A percentile compares a stretch with the other conserved stretches of the same genome.
Conservation (phyloP, 257 asterid species). For the Cruciata laevipes region DNA sequence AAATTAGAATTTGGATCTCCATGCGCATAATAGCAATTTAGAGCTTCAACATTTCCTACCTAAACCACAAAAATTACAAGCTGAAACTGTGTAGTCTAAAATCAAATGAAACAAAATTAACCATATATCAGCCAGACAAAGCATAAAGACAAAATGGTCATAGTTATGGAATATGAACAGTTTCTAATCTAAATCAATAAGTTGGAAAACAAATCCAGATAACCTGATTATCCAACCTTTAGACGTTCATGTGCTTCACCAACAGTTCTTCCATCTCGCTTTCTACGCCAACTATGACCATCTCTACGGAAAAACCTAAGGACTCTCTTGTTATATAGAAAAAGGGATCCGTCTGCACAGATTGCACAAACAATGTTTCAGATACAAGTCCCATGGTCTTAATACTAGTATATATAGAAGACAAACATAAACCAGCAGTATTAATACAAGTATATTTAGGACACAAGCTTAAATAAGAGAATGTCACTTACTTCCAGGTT, state of each 20-base stretch:
- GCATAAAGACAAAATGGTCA: not conserved
- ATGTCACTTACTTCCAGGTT: conserved; percentile 66
- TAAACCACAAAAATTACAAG: conserved; percentile 30
- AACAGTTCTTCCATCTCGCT: conserved; percentile 80
- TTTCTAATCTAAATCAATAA: not conserved
- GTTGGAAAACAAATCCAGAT: not conserved
- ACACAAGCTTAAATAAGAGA: conserved; percentile 8
- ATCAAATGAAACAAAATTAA: conserved; percentile 4
- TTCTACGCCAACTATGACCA: conserved; percentile 94
- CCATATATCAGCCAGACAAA: not conserved
- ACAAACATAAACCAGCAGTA: conserved; percentile 4
- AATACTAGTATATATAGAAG: conserved; percentile 1
- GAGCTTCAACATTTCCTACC: conserved; percentile 91
- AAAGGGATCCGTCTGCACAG: conserved; percentile 68
- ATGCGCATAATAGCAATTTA: conserved; percentile 94
- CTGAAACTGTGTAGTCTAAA: conserved; percentile 17
- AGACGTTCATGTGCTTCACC: conserved; percentile 97
- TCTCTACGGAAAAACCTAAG: conserved; percentile 79
- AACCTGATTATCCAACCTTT: conserved; percentile 43
- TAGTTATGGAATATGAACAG: not conserved
- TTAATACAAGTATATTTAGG: not conserved
- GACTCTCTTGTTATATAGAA: conserved; percentile 75
- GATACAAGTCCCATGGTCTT: conserved; percentile 1
- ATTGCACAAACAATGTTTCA: conserved; percentile 13
- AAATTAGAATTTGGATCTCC: conserved; percentile 73